Conservation (phyloP, 2,329 filamentous ascomycete genomes). For the Beauveria brongniartii region DNA sequence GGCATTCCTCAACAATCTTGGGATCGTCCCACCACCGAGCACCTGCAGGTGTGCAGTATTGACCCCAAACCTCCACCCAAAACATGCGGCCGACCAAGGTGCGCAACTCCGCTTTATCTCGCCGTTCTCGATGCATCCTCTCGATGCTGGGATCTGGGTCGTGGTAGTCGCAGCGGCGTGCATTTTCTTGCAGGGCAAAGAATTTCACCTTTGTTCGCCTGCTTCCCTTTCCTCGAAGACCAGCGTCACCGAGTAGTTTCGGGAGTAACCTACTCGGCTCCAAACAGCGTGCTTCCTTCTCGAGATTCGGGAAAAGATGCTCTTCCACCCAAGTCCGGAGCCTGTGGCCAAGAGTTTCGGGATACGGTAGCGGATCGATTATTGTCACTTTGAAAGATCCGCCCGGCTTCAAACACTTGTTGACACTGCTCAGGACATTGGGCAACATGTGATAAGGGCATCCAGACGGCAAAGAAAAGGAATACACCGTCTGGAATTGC, state of each 20-base stretch:
- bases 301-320: slow-evolving; percentile 51
- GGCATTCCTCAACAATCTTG: slow-evolving; percentile 46
- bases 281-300: slow-evolving; percentile 49
- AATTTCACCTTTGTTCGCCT: slow-evolving; percentile 41
- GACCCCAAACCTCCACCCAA: slow-evolving; percentile 55
- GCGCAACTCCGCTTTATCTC: slow-evolving; percentile 38
- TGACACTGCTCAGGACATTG: slow-evolving; percentile 42
- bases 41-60: slow-evolving; percentile 32
- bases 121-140: slow-evolving; percentile 18
- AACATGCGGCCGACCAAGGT: slow-evolving; percentile 47
- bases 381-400: slow-evolving; percentile 50
- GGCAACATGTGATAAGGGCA: slow-evolving; percentile 36
- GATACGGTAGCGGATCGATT: slow-evolving; percentile 53
- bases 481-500: slow-evolving; percentile 42
- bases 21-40: slow-evolving; percentile 57
- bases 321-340: slow-evolving; percentile 55
- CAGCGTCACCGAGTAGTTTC: slow-evolving; percentile 48
- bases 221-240: slow-evolving; percentile 40
- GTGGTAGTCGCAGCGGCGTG: slow-evolving; percentile 16
- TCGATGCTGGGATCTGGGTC: slow-evolving; percentile 19
- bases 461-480: slow-evolving; percentile 47
- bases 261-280: slow-evolving; percentile 52
- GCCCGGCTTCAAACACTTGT: slow-evolving; percentile 40
- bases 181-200: slow-evolving; percentile 32
- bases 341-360: slow-evolving; percentile 46